Evolutionary conservation across 768 basidiomycete genomes (phyloP).

Genomic region (Pilatotrama ljubarskyi): DNA sequence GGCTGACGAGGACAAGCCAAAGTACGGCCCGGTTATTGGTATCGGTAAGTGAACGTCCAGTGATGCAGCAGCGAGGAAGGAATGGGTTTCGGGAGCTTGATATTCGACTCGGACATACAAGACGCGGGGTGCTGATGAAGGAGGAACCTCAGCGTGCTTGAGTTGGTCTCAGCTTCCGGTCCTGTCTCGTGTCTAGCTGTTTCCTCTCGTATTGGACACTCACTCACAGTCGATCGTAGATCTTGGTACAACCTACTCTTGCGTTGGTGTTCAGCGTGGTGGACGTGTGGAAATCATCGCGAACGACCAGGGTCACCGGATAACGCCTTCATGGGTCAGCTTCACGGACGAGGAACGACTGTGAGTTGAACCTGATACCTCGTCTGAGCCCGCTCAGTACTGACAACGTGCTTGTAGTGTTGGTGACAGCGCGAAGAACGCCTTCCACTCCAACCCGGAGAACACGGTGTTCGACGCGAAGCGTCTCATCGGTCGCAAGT

Average conservation of each 20-base stretch:
- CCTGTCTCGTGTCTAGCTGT: too few species aligned
- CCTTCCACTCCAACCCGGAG: constrained; percentile 84
- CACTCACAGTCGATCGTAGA: constrained; percentile 45
- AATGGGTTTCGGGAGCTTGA: background rate
- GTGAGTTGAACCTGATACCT: constrained; percentile 23
- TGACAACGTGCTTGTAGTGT: constrained; percentile 44
- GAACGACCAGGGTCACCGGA: constrained; percentile 60
- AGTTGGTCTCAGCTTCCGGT: too few species aligned
- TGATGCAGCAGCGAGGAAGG: background rate
- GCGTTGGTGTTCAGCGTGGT: constrained; percentile 56
- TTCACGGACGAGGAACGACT: constrained; percentile 62
- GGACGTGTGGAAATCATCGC: constrained; percentile 51
- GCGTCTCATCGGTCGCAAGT: constrained; percentile 87
- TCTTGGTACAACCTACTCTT: constrained; percentile 95
- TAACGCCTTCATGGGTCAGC: constrained; percentile 62
- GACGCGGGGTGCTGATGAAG: background rate
- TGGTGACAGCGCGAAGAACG: constrained; percentile 97
- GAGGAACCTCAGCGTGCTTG: background rate
- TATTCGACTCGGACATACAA: background rate
- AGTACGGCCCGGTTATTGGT: constrained; percentile 93
- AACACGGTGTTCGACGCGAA: constrained; percentile 98
- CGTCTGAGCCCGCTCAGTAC: background rate
- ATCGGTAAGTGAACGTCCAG: constrained; percentile 56
- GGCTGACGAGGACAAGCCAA: constrained; percentile 63
- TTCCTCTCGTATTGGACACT: background rate